Conservation (phyloP, 176 grass and related monocot species). For the Coix lacrymajobi region DNA sequence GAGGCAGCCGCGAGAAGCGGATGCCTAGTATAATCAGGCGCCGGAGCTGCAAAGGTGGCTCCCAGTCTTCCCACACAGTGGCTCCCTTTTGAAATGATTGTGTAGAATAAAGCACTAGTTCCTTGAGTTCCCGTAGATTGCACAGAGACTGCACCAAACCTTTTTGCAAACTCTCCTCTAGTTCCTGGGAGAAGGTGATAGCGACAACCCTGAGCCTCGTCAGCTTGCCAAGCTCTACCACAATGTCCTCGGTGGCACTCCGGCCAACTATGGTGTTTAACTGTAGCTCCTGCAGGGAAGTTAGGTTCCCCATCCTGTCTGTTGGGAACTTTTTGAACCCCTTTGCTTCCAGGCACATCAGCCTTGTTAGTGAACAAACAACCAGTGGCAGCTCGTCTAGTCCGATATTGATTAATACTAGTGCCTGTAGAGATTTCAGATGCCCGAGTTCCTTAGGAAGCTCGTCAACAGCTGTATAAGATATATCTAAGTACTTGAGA, state of each 20-base stretch:
- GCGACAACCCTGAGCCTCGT: neutral
- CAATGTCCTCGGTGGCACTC: too few species aligned
- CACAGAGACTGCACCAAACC: neutral
- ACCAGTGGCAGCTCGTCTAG: neutral
- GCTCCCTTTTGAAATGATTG: accelerated
- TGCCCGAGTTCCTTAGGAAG: neutral
- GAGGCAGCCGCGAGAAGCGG: neutral
- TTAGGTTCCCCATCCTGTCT: neutral
- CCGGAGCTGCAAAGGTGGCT: too few species aligned
- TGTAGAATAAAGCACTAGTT: neutral
- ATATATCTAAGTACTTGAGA: neutral
- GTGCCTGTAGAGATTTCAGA: neutral
- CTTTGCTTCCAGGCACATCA: neutral
- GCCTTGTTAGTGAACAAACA: neutral
- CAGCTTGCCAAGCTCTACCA: neutral
- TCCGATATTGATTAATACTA: neutral
- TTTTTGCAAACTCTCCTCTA: neutral
- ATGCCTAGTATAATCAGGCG: neutral
- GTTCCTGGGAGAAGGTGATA: accelerated
- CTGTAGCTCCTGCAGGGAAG: neutral
- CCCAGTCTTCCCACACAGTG: neutral
- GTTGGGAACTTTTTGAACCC: neutral
- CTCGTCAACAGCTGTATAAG: neutral
- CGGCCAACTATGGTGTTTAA: accelerated
- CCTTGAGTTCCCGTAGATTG: neutral